phyloP scores from a whole-genome alignment of 2,329 filamentous ascomycete genomes.

The Proliferodiscus dingleyae region DNA sequence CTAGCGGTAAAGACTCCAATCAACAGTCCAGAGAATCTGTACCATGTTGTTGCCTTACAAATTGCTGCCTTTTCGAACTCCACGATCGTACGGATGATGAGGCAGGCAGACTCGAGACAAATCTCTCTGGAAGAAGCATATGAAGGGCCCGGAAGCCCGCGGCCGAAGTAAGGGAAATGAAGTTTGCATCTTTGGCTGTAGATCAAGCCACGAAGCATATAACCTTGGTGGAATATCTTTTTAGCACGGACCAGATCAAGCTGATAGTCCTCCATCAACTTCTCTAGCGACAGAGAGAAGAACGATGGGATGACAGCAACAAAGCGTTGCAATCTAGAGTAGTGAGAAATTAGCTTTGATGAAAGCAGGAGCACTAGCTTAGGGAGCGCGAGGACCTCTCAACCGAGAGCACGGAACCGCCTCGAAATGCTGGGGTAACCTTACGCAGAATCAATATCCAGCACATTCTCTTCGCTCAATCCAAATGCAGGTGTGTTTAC shows the following conservation, averaged over 20 bases:
- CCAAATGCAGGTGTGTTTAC: too few relatives aligned
- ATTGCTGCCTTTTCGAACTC: conserved; percentile 14
- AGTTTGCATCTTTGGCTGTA: conserved; percentile 34
- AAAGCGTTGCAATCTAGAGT: conserved; percentile 29
- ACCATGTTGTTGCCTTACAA: conserved; percentile 18
- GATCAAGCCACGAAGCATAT: conserved; percentile 31
- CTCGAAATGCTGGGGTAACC: conserved; percentile 24
- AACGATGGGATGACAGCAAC: conserved; percentile 32
- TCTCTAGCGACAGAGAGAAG: conserved; percentile 20
- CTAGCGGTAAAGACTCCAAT: conserved; percentile 34
- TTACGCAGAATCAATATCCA: conserved; percentile 5
- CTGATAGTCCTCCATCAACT: conserved; percentile 9
- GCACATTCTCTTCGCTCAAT: too few relatives aligned
- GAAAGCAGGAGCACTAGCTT: not conserved
- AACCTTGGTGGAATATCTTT: conserved; percentile 31
- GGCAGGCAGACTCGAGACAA: conserved; percentile 30
- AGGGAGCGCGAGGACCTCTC: too few relatives aligned
- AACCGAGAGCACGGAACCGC: not conserved
- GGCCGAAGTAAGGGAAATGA: conserved; percentile 33
- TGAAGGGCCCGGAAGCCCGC: conserved; percentile 19
- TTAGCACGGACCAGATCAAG: conserved; percentile 17
- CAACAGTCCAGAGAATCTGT: conserved; percentile 18
- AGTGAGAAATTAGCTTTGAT: conserved; percentile 5
- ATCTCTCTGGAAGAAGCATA: conserved; percentile 31
- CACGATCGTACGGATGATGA: conserved; percentile 29